These are phyloP conservation scores for Vigna angularis DNA, from an alignment of 306 rosid species.

Conservation along the genomic window DNA sequence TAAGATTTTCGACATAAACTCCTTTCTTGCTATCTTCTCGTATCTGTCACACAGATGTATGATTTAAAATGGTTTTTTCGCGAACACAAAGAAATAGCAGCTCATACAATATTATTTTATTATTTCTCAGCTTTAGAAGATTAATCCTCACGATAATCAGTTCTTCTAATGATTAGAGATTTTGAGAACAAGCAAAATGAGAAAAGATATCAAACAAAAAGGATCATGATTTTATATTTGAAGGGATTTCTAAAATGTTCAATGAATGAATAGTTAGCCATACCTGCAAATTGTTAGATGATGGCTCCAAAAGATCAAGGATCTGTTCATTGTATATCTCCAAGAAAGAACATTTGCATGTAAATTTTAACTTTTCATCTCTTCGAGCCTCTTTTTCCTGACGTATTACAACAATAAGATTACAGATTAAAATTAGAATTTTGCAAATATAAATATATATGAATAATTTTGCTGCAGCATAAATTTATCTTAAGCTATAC, in stretches of 20 bases:
- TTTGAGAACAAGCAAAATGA: neutral
- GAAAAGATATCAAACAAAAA: constrained; percentile 28
- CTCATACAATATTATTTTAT: neutral
- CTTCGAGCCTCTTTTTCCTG: constrained; percentile 93
- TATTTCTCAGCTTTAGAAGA: constrained; percentile 3
- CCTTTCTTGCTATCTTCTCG: constrained; percentile 98
- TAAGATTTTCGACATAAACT: constrained; percentile 89
- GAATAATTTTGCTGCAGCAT: neutral
- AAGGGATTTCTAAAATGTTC: neutral
- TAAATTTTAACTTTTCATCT: constrained; percentile 86
- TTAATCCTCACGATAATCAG: constrained; percentile 7
- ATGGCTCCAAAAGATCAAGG: constrained; percentile 95
- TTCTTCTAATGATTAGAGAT: constrained; percentile 3
- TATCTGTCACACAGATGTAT: constrained; percentile 55
- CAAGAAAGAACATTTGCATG: constrained; percentile 91
- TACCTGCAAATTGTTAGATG: constrained; percentile 91
- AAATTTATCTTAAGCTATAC: neutral
- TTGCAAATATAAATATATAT: constrained; percentile 20
- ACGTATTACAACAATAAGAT: constrained; percentile 27
- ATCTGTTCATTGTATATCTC: constrained; percentile 98
- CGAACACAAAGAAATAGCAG: constrained; percentile 26
- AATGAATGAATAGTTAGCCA: constrained; percentile 29
- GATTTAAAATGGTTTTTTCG: constrained; percentile 5
- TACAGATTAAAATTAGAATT: constrained; percentile 17
- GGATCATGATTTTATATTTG: neutral